phyloP scores from a whole-genome alignment of 192 early-diverging fungal species.

The Coemansia sp. region DNA sequence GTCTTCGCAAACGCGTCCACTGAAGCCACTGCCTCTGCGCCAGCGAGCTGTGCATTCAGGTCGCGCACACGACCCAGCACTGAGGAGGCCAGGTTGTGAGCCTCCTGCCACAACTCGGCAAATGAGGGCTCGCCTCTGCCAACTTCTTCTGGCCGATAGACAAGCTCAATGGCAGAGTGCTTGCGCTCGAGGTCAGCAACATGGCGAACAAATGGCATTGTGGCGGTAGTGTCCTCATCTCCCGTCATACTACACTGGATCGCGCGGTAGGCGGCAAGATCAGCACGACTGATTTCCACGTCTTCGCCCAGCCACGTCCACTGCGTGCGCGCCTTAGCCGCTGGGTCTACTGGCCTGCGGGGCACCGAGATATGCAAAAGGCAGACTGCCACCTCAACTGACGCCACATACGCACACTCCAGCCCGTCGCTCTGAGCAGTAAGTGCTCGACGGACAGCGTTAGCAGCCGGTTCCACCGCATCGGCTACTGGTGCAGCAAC shows the following conservation, averaged over 20 bases:
- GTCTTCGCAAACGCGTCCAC: background rate
- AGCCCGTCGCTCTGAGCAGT: background rate
- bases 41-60: constrained; percentile 3
- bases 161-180: constrained; percentile 42
- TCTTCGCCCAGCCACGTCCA: constrained; percentile 65
- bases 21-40: background rate
- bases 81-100: constrained; percentile 18
- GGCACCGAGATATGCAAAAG: constrained; percentile 78
- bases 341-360: constrained; percentile 81
- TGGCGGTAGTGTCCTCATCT: constrained; percentile 34
- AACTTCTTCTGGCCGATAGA: constrained; percentile 24
- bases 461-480: constrained; percentile 11
- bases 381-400: constrained; percentile 54
- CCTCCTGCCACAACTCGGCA: constrained; percentile 54
- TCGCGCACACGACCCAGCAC: constrained; percentile 26
- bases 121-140: constrained; percentile 14
- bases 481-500: background rate
- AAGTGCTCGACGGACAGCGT: constrained; percentile 16
- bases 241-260: constrained; percentile 70
- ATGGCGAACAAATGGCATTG: constrained; percentile 7
- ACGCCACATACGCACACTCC: constrained; percentile 6
- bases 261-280: constrained; percentile 60
- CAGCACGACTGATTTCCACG: constrained; percentile 47
- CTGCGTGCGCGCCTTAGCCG: constrained; percentile 67
- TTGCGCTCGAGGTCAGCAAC: constrained; percentile 25